phyloP scores from a whole-genome alignment of 139 green algal species.

The Chlorella sp. region DNA sequence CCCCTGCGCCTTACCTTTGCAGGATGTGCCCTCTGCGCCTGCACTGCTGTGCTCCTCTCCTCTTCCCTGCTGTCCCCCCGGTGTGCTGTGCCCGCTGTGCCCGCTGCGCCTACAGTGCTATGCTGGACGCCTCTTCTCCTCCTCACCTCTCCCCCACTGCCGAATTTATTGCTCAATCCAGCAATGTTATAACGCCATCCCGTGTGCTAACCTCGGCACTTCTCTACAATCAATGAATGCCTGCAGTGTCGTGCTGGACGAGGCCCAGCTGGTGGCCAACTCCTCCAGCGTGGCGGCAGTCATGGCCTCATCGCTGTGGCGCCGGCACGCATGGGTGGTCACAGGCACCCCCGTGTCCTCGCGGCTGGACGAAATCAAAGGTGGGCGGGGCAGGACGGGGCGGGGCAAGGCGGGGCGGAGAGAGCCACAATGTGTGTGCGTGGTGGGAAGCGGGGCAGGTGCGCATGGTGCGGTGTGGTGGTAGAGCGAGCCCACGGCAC shows the following conservation, averaged over 20 bases:
- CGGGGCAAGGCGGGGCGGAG: background rate
- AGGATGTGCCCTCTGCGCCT: too few species aligned
- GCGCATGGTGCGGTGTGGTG: too few species aligned
- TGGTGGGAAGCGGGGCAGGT: background rate
- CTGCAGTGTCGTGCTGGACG: constrained; percentile 62
- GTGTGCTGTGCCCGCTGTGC: too few species aligned
- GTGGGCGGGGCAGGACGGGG: background rate
- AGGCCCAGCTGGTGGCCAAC: constrained; percentile 74
- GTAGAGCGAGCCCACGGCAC: too few species aligned
- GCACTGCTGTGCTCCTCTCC: too few species aligned
- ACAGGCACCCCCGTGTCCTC: constrained; percentile 60
- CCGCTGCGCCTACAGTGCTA: background rate
- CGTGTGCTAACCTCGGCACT: too few species aligned
- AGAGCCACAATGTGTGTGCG: background rate
- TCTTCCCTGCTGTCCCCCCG: too few species aligned
- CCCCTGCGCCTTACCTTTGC: too few species aligned
- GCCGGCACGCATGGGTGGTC: constrained; percentile 71
- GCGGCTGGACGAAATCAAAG: constrained; percentile 54
- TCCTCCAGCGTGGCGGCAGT: constrained; percentile 56
- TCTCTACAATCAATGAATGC: background rate
- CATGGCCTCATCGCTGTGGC: constrained; percentile 58
- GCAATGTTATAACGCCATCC: too few species aligned
- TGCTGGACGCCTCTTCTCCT: background rate
- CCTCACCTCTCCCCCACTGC: background rate
- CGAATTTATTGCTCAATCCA: too few species aligned